Conservation (phyloP, 495 filamentous ascomycete species). For the Aspergillus wentii region DNA sequence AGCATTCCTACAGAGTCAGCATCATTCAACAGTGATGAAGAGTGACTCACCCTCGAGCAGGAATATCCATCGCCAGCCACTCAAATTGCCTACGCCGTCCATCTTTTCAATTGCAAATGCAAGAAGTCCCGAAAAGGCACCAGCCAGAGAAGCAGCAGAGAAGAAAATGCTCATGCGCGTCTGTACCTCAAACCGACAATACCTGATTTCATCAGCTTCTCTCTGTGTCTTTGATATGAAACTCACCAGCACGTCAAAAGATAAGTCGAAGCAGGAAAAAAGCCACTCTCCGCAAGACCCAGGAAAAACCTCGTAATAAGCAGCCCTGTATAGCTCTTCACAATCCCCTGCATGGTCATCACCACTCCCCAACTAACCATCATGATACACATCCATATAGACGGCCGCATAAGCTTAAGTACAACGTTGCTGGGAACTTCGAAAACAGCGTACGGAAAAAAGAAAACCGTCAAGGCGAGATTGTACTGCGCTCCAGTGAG, state of each 20-base stretch:
- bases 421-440: constrained; percentile 63
- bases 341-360: constrained; percentile 64
- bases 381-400: constrained; percentile 42
- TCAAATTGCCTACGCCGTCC: too few species aligned
- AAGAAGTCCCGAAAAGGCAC: constrained; percentile 76
- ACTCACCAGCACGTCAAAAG: too few species aligned
- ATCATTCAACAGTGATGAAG: background rate
- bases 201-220: too few species aligned
- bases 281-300: constrained; percentile 44
- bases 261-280: constrained; percentile 74
- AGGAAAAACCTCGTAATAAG: constrained; percentile 61
- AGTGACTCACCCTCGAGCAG: constrained; percentile 50
- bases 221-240: too few species aligned
- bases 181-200: constrained; percentile 65
- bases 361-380: constrained; percentile 53
- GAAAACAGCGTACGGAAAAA: constrained; percentile 57
- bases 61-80: constrained; percentile 81
- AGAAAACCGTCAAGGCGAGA: constrained; percentile 57
- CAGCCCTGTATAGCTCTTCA: constrained; percentile 63
- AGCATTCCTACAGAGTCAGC: constrained; percentile 57
- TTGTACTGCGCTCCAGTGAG: too few species aligned
- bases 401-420: constrained; percentile 60
- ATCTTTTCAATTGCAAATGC: too few species aligned
- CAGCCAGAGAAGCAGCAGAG: constrained; percentile 66
- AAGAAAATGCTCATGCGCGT: constrained; percentile 75